A percentile compares a stretch with the other conserved stretches of the same genome.
Evolutionary conservation across 1,284 basidiomycete species (phyloP).

Genomic region (Hypsizygus ulmarius): DNA sequence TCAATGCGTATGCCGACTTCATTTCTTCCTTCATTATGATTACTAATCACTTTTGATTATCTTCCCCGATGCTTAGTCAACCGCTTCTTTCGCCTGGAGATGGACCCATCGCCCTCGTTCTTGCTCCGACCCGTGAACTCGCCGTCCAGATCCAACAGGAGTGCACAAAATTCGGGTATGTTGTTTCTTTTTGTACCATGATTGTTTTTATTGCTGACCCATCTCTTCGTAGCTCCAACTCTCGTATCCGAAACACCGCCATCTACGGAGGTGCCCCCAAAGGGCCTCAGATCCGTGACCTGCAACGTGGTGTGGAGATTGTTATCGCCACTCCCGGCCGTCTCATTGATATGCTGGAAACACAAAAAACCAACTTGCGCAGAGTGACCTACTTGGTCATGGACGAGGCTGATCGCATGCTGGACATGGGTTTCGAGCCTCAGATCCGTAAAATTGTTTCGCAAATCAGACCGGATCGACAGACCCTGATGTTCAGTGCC

Average conservation of each 20-base stretch:
- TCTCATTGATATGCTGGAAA: slow-evolving; percentile 94
- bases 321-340: slow-evolving; percentile 92
- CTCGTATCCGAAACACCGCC: slow-evolving; percentile 95
- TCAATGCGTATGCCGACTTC: slow-evolving; percentile 79
- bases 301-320: slow-evolving; percentile 95
- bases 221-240: slow-evolving; percentile 66
- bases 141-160: slow-evolving; percentile 99
- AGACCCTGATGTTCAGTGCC: slow-evolving; percentile 96
- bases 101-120: slow-evolving; percentile 94
- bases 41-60: slow-evolving; percentile 13
- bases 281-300: slow-evolving; percentile 96
- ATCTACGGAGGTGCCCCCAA: slow-evolving; percentile 99
- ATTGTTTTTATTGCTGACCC: slow-evolving; percentile 7
- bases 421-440: slow-evolving; percentile 99
- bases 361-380: slow-evolving; percentile 92
- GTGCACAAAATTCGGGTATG: slow-evolving; percentile 93
- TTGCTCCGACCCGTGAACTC: slow-evolving; percentile 97
- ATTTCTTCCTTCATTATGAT: slow-evolving; percentile 7
- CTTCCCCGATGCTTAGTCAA: slow-evolving; percentile 67
- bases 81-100: slow-evolving; percentile 92
- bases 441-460: slow-evolving; percentile 98
- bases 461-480: slow-evolving; percentile 95
- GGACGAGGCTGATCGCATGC: slow-evolving; percentile 99
- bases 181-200: slow-evolving; percentile 1
- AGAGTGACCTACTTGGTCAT: slow-evolving; percentile 97